Conservation (phyloP, 768 basidiomycete species). For the Hypholoma sublateritium region DNA sequence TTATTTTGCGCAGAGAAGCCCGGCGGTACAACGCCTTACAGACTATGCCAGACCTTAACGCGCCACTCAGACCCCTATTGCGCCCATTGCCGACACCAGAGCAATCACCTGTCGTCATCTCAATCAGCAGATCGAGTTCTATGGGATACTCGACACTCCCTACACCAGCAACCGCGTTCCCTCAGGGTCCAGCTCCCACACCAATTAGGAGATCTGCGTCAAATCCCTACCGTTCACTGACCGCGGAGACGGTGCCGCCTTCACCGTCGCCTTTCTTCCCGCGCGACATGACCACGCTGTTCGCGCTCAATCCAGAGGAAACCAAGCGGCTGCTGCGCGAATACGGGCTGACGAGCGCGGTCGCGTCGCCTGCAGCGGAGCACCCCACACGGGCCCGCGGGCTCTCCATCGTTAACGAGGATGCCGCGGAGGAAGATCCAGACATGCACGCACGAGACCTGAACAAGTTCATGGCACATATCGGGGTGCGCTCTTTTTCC, state of each 20-base stretch:
- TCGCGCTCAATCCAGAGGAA: conserved; percentile 40
- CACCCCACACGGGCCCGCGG: conserved; percentile 19
- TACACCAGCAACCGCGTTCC: conserved; percentile 29
- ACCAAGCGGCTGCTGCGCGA: conserved; percentile 41
- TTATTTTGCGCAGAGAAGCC: conserved; percentile 37
- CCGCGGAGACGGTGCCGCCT: conserved; percentile 26
- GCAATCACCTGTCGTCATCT: conserved; percentile 38
- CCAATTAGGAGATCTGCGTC: conserved; percentile 24
- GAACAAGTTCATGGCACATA: conserved; percentile 46
- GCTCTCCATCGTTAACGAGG: conserved; percentile 21
- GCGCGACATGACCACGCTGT: conserved; percentile 42
- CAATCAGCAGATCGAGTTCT: conserved; percentile 25
- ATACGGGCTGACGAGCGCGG: conserved; percentile 39
- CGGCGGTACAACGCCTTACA: conserved; percentile 36
- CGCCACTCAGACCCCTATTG: conserved; percentile 48
- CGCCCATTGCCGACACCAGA: conserved; percentile 48
- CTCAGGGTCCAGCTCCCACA: conserved; percentile 27
- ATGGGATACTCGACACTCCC: conserved; percentile 20
- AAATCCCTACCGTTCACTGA: conserved; percentile 18
- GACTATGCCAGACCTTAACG: conserved; percentile 30
- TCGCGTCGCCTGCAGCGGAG: conserved; percentile 26
- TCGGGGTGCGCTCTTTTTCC: conserved; percentile 37
- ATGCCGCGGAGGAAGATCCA: conserved; percentile 18
- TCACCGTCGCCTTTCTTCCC: conserved; percentile 48
- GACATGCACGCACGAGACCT: conserved; percentile 35